A percentile compares a stretch with the other conserved stretches of the same genome.
Evolutionary conservation across 371 early-diverging fungal genomes (phyloP).

Genomic region (Batkoa obscura): DNA sequence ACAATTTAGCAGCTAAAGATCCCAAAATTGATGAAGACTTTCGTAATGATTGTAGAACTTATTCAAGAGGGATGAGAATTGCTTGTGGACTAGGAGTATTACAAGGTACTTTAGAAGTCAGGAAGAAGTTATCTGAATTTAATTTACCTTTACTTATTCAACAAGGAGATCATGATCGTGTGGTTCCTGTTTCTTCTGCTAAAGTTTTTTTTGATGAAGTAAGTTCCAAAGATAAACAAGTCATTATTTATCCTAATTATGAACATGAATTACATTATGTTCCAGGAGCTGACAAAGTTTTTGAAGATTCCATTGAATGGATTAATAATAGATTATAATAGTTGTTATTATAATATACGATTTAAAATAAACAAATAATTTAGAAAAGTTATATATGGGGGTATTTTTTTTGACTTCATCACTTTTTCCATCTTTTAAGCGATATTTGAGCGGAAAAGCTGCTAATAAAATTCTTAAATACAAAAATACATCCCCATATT

Average conservation of each 20-base stretch:
- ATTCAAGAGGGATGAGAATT: neutral
- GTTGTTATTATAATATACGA: too few species aligned
- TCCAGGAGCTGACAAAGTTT: neutral
- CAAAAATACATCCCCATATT: too few species aligned
- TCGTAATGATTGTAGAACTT: neutral
- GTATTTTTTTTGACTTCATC: too few species aligned
- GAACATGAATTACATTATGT: neutral
- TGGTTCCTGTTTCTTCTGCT: neutral
- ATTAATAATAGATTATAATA: neutral
- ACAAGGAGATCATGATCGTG: slow-evolving; percentile 4
- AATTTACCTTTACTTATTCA: neutral
- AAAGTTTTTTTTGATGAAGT: neutral
- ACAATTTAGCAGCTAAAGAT: neutral
- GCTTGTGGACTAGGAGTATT: neutral
- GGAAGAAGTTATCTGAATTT: neutral
- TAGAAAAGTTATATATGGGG: too few species aligned
- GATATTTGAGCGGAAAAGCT: too few species aligned
- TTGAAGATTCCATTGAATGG: neutral
- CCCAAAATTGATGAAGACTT: neutral
- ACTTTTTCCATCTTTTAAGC: too few species aligned
- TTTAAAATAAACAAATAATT: too few species aligned
- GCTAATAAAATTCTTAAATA: too few species aligned
- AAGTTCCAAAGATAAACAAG: neutral
- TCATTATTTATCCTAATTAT: neutral
- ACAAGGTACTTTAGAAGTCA: neutral